Percentiles rank a stretch among this genome's conserved stretches.
phyloP scores from a whole-genome alignment of 345 rosid genomes.

The Citrus cavaleriei region DNA sequence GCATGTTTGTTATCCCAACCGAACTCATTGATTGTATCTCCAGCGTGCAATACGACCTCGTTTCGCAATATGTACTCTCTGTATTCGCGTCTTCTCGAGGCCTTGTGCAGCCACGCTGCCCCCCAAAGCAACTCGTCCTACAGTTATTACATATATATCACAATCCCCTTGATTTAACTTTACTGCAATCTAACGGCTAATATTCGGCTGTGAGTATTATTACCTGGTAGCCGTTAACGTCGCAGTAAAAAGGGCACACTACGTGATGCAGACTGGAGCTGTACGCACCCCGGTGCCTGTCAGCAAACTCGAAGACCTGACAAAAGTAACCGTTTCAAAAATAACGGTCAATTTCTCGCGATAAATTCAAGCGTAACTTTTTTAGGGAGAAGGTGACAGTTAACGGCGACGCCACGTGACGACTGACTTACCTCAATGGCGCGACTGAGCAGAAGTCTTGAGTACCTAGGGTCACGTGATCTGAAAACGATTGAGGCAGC shows the following conservation, averaged over 20 bases:
- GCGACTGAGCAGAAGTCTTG: constrained; percentile 62
- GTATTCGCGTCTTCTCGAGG: constrained; percentile 64
- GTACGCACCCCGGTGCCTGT: constrained; percentile 85
- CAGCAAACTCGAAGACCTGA: constrained; percentile 90
- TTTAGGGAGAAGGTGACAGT: background rate
- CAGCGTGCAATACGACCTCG: constrained; percentile 78
- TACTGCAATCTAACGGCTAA: constrained; percentile 12
- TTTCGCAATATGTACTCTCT: constrained; percentile 79
- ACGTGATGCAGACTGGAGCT: constrained; percentile 59
- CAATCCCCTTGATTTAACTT: background rate
- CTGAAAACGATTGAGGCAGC: constrained; percentile 94
- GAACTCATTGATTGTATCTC: constrained; percentile 83
- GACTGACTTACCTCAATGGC: constrained; percentile 69
- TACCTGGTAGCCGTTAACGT: constrained; percentile 89
- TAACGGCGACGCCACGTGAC: background rate
- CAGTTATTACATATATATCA: background rate
- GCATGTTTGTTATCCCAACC: constrained; percentile 99
- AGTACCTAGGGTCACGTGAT: constrained; percentile 78
- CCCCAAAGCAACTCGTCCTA: constrained; percentile 98
- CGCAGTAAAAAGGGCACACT: constrained; percentile 97
- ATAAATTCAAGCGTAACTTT: background rate
- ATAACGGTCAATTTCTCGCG: constrained; percentile 18
- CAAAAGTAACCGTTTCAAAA: constrained; percentile 11
- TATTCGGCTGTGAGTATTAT: constrained; percentile 10
- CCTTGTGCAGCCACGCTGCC: constrained; percentile 95